Percentiles rank a stretch among this genome's conserved stretches.
Conservation (phyloP, 2,329 filamentous ascomycete genomes). For the Stagonosporopsis cucurbitacearum region DNA sequence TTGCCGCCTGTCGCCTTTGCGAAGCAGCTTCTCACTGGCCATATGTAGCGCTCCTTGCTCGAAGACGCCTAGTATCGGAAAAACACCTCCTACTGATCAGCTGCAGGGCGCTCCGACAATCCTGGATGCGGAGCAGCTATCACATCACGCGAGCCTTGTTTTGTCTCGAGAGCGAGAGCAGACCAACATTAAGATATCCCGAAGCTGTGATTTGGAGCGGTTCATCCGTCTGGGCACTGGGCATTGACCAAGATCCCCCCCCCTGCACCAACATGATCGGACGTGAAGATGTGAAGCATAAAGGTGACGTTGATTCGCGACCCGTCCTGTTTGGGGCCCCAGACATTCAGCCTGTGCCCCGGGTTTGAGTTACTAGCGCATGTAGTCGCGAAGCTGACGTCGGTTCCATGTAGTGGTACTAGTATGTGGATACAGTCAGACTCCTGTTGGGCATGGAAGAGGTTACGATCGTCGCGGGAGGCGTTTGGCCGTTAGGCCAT, state of each 20-base stretch:
- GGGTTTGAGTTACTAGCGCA: neutral
- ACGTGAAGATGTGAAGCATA: neutral
- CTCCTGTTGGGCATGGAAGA: constrained; percentile 5
- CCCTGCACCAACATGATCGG: constrained; percentile 1
- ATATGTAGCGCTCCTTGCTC: neutral
- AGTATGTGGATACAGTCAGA: constrained; percentile 1
- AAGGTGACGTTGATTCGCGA: neutral
- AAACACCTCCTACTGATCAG: neutral
- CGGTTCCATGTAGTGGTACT: constrained; percentile 1
- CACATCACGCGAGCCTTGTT: constrained; percentile 8
- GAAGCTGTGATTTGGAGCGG: constrained; percentile 12
- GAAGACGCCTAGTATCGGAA: neutral
- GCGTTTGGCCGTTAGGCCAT: constrained; percentile 20
- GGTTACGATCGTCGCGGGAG: constrained; percentile 25
- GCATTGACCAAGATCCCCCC: constrained; percentile 12
- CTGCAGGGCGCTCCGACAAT: constrained; percentile 5
- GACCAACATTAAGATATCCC: constrained; percentile 10
- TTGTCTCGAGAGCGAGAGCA: constrained; percentile 1
- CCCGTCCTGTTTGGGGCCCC: neutral
- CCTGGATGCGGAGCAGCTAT: constrained; percentile 12
- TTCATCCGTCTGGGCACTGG: constrained; percentile 26
- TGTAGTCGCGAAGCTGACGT: neutral
- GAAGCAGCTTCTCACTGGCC: neutral
- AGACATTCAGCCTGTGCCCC: neutral
- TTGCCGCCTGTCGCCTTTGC: neutral